phyloP scores from a whole-genome alignment of 192 early-diverging fungal species.

The Linnemannia zychae region DNA sequence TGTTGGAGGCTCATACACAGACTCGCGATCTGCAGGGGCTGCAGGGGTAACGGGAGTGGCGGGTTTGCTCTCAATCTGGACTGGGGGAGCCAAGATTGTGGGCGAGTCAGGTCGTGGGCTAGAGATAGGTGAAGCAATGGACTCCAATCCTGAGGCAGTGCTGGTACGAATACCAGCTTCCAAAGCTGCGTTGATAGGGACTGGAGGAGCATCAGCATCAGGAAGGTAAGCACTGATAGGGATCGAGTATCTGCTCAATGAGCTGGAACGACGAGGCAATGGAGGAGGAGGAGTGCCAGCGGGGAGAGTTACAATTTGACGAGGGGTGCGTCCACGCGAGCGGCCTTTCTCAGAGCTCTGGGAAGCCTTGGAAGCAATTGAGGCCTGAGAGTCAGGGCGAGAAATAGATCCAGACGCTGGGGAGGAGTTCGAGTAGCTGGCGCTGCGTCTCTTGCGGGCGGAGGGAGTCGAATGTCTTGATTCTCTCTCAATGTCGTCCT shows the following conservation, averaged over 20 bases:
- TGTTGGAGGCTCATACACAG: neutral
- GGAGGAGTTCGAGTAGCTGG: slow-evolving; percentile 14
- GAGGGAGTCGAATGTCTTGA: neutral
- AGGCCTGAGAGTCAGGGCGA: slow-evolving; percentile 27
- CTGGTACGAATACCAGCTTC: neutral
- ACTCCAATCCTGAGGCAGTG: slow-evolving; percentile 6
- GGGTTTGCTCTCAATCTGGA: slow-evolving; percentile 8
- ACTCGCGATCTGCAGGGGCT: neutral
- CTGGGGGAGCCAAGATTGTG: neutral
- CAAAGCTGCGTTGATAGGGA: slow-evolving; percentile 24
- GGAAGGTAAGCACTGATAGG: slow-evolving; percentile 38
- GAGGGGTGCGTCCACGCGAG: slow-evolving; percentile 32
- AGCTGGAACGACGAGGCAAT: slow-evolving; percentile 46
- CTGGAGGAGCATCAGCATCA: slow-evolving; percentile 39
- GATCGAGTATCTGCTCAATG: slow-evolving; percentile 43
- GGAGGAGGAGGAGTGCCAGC: slow-evolving; percentile 44
- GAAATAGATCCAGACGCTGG: neutral
- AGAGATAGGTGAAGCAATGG: neutral
- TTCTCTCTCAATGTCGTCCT: slow-evolving; percentile 14
- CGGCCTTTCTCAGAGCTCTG: slow-evolving; percentile 37
- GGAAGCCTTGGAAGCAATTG: too few relatives aligned
- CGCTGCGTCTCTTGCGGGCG: slow-evolving; percentile 29
- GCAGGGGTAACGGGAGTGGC: neutral
- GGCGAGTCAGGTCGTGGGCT: neutral
- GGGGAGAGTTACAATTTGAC: slow-evolving; percentile 31